These are phyloP conservation scores for Exidia glandulosa DNA, from an alignment of 768 basidiomycete genomes.

Conservation along the genomic window DNA sequence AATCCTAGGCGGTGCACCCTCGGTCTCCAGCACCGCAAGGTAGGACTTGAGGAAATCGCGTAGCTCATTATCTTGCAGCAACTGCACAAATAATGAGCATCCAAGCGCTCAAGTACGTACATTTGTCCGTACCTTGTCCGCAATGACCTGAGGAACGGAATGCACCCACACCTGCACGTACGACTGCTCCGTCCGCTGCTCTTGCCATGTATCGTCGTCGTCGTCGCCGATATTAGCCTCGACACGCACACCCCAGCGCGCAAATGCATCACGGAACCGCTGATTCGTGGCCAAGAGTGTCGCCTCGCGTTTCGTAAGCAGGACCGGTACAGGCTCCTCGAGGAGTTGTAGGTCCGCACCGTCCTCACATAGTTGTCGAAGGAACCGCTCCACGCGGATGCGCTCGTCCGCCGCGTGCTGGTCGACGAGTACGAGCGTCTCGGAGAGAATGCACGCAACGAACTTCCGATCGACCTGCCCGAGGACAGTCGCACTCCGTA, in stretches of 20 bases:
- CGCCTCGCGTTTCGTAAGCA: constrained; percentile 60
- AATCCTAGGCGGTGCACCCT: constrained; percentile 18
- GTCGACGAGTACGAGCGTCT: constrained; percentile 68
- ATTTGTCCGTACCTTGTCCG: constrained; percentile 43
- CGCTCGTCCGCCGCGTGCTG: constrained; percentile 99
- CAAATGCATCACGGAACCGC: constrained; percentile 37
- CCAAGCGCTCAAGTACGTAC: not conserved
- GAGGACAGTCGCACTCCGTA: constrained; percentile 50
- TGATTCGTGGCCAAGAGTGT: constrained; percentile 31
- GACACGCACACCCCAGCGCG: constrained; percentile 62
- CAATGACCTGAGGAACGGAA: constrained; percentile 57
- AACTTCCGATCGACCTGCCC: constrained; percentile 89
- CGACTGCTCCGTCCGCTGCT: constrained; percentile 13
- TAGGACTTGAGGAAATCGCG: constrained; percentile 65
- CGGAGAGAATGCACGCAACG: constrained; percentile 56
- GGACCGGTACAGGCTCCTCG: constrained; percentile 39
- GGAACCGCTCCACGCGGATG: constrained; percentile 75
- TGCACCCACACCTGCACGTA: constrained; percentile 59
- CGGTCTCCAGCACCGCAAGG: constrained; percentile 47
- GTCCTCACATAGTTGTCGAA: constrained; percentile 61
- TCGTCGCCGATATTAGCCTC: constrained; percentile 16
- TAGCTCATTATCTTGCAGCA: constrained; percentile 60
- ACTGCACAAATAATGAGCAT: constrained; percentile 24
- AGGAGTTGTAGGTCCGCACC: constrained; percentile 22
- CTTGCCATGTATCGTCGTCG: constrained; percentile 10